Evolutionary conservation across 1,139 yeast genomes (phyloP).

Genomic region (Pichia inconspicua): DNA sequence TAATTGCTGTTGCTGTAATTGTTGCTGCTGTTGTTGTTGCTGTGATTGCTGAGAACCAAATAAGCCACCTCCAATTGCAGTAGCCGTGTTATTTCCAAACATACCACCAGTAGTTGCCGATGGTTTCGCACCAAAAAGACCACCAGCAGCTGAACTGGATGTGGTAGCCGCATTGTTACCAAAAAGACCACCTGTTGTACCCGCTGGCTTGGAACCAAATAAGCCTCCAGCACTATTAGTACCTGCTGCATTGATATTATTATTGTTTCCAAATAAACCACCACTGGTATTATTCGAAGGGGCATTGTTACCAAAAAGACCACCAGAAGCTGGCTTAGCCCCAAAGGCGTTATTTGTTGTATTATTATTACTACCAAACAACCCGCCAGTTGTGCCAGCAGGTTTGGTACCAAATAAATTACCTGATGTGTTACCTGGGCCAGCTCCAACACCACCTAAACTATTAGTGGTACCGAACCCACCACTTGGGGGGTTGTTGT

Average conservation of each 20-base stretch:
- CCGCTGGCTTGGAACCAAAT: conserved; percentile 14
- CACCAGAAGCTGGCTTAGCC: conserved; percentile 12
- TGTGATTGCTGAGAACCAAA: conserved; percentile 25
- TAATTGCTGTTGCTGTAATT: conserved; percentile 18
- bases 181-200: conserved; percentile 22
- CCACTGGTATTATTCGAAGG: conserved; percentile 5
- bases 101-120: conserved; percentile 16
- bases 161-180: conserved; percentile 21
- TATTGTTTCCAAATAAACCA: conserved; percentile 21
- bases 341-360: conserved; percentile 2
- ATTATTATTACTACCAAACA: conserved; percentile 25
- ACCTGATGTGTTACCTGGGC: conserved; percentile 8
- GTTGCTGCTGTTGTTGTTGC: conserved; percentile 20
- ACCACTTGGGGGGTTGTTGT: conserved; percentile 10
- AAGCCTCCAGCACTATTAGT: conserved; percentile 5
- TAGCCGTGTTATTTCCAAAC: conserved; percentile 20
- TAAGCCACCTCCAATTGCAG: conserved; percentile 23
- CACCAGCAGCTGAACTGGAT: conserved; percentile 15
- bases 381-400: conserved; percentile 16
- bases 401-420: conserved; percentile 14
- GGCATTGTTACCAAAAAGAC: conserved; percentile 21
- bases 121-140: conserved; percentile 24
- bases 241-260: background rate
- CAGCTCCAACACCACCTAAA: conserved; percentile 15
- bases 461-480: conserved; percentile 12